Base-by-base conservation (phyloP, 176 grass and related monocot species). In the Oryza glaberrima region DNA sequence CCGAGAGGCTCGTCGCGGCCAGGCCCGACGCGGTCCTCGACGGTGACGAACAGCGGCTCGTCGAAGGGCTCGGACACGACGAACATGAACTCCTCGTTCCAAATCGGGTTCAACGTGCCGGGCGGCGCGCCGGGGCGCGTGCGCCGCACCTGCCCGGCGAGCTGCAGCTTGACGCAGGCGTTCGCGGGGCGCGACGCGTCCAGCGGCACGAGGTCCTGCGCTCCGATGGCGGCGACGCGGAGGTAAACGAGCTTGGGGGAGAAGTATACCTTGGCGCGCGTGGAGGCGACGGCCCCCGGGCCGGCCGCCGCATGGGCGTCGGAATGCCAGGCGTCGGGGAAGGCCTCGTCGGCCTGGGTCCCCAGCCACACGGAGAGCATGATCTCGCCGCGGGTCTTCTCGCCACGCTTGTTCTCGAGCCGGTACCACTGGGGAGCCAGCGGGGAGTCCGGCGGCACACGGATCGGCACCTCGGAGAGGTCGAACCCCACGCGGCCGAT, bases 301-400 rank as follows among this genome's bases (percentile, higher is more conserved):
- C 78, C 69, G 0, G 71, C 75, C 7, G 92, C 77, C 1, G 35
- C 65, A 67, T 94, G 93, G 15, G 91, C 93, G 48, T 98, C 93
- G 11, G 96, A 98, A 67, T 95, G 96, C 91, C 93, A 90, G 20
- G 96, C 93, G 11, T 95, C 93, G 7, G 93, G 88, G 85, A 98
- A 98, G 7, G 96, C 91, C 87, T 98, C 96, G 65, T 98, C 96
- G 66, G 96, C 96, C 81, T 98, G 96, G 28, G 96, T 98, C 0
- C 96, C 96, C n/a, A 98, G 77, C 96, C 96, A 98, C 7, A 98
- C 96, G 13, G 96, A 91, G 11, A 95, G 88, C 96, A 98, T 98
- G 81, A 98, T 45, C 93, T 98, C 96, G 7, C 95, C 89, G 74
- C 80, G 88, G 7, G 16, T 72, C 83, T 98, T 98, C 19, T 93